Evolutionary conservation across 495 filamentous ascomycete genomes (phyloP).

Genomic region (Astrocystis sublimbata): DNA sequence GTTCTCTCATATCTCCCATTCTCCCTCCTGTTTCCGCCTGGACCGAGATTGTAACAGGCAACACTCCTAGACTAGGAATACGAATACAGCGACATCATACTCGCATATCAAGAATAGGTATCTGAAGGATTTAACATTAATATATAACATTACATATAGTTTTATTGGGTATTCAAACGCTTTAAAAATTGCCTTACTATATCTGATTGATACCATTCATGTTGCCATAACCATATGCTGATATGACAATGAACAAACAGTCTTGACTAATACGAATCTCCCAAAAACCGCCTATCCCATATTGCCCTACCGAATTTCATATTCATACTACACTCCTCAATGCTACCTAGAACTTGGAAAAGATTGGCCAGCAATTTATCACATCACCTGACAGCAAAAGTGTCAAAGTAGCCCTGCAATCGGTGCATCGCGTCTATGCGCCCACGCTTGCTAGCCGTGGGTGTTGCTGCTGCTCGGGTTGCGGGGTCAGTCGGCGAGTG

Average conservation of each 20-base stretch:
- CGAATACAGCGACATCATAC: too few relatives aligned
- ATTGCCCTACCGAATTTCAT: background rate
- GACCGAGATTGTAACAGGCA: too few relatives aligned
- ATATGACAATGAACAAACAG: constrained; percentile 3
- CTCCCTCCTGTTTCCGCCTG: too few relatives aligned
- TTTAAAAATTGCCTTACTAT: constrained; percentile 5
- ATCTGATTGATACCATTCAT: background rate
- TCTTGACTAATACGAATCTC: background rate
- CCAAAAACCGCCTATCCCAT: background rate
- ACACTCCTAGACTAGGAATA: too few relatives aligned
- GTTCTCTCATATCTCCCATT: too few relatives aligned
- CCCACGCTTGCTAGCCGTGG: constrained; percentile 32
- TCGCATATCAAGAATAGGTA: too few relatives aligned
- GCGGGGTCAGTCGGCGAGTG: constrained; percentile 40
- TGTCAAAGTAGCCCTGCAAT: background rate
- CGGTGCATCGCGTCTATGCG: constrained; percentile 17
- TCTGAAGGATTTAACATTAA: too few relatives aligned
- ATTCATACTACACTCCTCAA: constrained; percentile 2
- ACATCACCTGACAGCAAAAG: background rate
- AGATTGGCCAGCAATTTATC: background rate
- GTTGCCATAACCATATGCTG: background rate
- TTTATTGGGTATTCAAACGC: too few relatives aligned
- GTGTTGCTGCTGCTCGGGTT: constrained; percentile 42
- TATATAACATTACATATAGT: too few relatives aligned
- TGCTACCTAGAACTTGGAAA: background rate